A percentile compares a stretch with the other conserved stretches of the same genome.
phyloP scores from a whole-genome alignment of 768 basidiomycete genomes.

The Exidia glandulosa region DNA sequence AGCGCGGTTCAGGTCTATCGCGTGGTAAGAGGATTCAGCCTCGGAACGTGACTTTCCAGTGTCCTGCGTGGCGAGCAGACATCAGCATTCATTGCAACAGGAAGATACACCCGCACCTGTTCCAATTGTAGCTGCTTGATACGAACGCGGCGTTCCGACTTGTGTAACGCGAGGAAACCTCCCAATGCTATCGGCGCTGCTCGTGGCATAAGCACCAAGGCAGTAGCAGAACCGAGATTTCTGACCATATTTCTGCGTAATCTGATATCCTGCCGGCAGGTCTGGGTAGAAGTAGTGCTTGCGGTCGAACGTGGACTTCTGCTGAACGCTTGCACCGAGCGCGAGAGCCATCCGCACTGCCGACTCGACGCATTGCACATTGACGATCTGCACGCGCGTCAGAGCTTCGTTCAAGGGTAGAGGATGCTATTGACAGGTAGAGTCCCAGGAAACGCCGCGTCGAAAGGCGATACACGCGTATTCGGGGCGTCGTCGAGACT shows the following conservation, averaged over 20 bases:
- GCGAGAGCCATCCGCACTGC: slow-evolving; percentile 76
- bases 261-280: slow-evolving; percentile 89
- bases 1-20: slow-evolving; percentile 84
- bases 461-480: slow-evolving; percentile 60
- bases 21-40: slow-evolving; percentile 36
- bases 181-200: slow-evolving; percentile 69
- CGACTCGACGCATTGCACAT: slow-evolving; percentile 62
- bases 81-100: slow-evolving; percentile 1
- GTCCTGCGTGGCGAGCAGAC: slow-evolving; percentile 41
- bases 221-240: slow-evolving; percentile 1
- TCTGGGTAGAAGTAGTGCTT: slow-evolving; percentile 99
- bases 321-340: slow-evolving; percentile 52
- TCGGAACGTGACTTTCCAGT: slow-evolving; percentile 76
- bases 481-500: slow-evolving; percentile 47
- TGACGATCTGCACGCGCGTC: slow-evolving; percentile 35
- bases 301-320: slow-evolving; percentile 76
- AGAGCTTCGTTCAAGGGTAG: slow-evolving; percentile 1
- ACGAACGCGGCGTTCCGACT: slow-evolving; percentile 40
- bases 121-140: slow-evolving; percentile 94
- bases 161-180: slow-evolving; percentile 43
- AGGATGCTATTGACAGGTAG: slow-evolving; percentile 53
- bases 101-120: slow-evolving; percentile 54
- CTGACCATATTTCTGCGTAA: slow-evolving; percentile 88
- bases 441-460: slow-evolving; percentile 89
- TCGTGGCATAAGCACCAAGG: neutral